Evolutionary conservation across 228 moss, liverwort and hornwort species (phyloP).

Genomic region (Sphagnum magellanicum): DNA sequence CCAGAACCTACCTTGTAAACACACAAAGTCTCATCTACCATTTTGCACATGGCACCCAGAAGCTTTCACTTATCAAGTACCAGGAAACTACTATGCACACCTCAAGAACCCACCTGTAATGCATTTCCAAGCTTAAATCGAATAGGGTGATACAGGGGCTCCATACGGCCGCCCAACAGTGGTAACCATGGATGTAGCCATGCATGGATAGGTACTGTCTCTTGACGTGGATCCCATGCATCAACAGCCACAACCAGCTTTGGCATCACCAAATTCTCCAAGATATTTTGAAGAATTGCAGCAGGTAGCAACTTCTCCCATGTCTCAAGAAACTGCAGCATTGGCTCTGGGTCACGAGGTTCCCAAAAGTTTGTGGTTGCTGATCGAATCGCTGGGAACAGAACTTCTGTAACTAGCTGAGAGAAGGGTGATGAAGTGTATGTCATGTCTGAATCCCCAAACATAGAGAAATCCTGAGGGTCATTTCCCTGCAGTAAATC

Average conservation of each 20-base stretch:
- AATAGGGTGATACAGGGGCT: conserved; percentile 78
- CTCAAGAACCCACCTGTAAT: conserved; percentile 14
- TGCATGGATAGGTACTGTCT: conserved; percentile 89
- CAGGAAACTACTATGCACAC: too few species aligned
- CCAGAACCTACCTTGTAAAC: too few species aligned
- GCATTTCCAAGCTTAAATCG: conserved; percentile 74
- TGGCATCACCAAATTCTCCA: conserved; percentile 82
- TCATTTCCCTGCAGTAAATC: conserved; percentile 73
- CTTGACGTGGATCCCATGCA: conserved; percentile 86
- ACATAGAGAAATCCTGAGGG: conserved; percentile 60
- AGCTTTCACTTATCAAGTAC: too few species aligned
- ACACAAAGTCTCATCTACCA: too few species aligned
- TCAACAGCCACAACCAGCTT: conserved; percentile 87
- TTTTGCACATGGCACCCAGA: too few species aligned
- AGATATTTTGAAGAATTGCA: conserved; percentile 58
- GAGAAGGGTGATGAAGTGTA: conserved; percentile 57
- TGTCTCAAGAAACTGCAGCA: conserved; percentile 78
- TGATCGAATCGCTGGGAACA: conserved; percentile 73
- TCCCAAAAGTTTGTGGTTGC: conserved; percentile 81
- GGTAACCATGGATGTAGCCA: conserved; percentile 99
- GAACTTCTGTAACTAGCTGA: conserved; percentile 74
- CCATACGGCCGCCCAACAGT: conserved; percentile 83
- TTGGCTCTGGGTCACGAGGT: conserved; percentile 92
- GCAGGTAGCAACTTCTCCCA: conserved; percentile 89
- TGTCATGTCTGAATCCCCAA: conserved; percentile 41